Percentiles rank a stretch among this genome's conserved stretches.
Conservation (phyloP, 441 rosid species). For the Raphanus hybrid region DNA sequence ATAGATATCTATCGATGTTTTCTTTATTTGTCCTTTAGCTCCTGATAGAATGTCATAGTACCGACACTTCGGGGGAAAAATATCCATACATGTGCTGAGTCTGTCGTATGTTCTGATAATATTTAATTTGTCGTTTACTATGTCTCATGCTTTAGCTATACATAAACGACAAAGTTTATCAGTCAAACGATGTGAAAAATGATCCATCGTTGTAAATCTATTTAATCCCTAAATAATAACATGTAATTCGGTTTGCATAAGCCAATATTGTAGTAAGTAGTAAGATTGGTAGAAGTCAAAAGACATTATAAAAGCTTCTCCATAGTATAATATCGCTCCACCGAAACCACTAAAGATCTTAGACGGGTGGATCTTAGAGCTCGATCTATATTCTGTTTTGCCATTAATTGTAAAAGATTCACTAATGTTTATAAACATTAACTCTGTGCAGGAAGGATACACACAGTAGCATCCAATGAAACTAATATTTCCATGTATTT, state of each 20-base stretch:
- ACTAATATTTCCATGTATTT: not conserved
- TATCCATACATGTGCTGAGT: slow-evolving; percentile 17
- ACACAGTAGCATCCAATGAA: not conserved
- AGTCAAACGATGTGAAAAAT: slow-evolving; percentile 3
- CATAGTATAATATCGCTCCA: slow-evolving; percentile 25
- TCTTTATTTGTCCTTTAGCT: not conserved
- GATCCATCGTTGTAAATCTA: slow-evolving; percentile 18
- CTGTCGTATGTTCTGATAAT: not conserved
- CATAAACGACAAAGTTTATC: slow-evolving; percentile 28
- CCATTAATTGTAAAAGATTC: not conserved
- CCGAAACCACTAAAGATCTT: slow-evolving; percentile 35
- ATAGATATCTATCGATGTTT: not conserved
- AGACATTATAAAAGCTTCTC: slow-evolving; percentile 22
- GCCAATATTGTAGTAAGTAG: not conserved
- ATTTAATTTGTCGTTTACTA: slow-evolving; percentile 25
- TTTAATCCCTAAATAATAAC: not conserved
- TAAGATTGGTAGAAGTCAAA: slow-evolving; percentile 28
- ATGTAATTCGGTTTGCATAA: not conserved
- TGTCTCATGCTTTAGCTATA: slow-evolving; percentile 2
- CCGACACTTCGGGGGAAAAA: not conserved
- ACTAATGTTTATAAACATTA: not conserved
- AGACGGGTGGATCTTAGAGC: slow-evolving; percentile 13
- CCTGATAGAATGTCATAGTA: not conserved
- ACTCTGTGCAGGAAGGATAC: not conserved
- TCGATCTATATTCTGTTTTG: slow-evolving; percentile 10